These are phyloP conservation scores for Eruca vesicaria DNA, from an alignment of 441 rosid genomes.

Conservation along the genomic window DNA sequence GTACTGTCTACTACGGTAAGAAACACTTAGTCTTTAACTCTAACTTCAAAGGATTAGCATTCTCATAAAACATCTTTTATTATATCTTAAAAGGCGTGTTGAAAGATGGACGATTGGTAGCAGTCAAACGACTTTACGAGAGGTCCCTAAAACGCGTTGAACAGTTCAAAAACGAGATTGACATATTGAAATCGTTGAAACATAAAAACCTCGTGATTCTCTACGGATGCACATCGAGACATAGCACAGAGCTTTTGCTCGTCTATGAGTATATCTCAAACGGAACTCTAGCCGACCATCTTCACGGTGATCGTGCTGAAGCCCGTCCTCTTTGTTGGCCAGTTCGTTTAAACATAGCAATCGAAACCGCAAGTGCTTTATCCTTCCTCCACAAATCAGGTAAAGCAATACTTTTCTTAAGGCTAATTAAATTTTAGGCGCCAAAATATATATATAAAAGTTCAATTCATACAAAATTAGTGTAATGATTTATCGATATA, in stretches of 20 bases:
- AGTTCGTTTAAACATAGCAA: constrained; percentile 54
- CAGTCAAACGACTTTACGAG: constrained; percentile 68
- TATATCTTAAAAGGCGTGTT: constrained; percentile 41
- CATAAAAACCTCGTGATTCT: constrained; percentile 61
- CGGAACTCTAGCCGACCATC: constrained; percentile 72
- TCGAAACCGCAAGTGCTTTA: constrained; percentile 65
- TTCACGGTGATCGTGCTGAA: constrained; percentile 48
- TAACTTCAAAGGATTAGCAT: background rate
- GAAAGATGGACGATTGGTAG: constrained; percentile 59
- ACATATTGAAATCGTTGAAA: constrained; percentile 51
- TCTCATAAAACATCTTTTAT: background rate
- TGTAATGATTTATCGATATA: background rate
- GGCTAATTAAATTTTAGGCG: background rate
- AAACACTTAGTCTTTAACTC: background rate
- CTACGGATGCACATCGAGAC: constrained; percentile 64
- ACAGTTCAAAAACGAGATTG: constrained; percentile 69
- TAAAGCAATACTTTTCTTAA: background rate
- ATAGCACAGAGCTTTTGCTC: constrained; percentile 59
- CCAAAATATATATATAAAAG: background rate
- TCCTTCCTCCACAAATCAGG: constrained; percentile 52
- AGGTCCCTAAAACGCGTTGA: constrained; percentile 54
- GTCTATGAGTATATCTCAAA: constrained; percentile 73
- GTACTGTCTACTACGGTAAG: constrained; percentile 78
- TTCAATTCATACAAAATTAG: background rate
- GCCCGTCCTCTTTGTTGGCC: constrained; percentile 49